Conservation (phyloP, 1,284 basidiomycete species). For the Cutaneotrichosporon cavernicola region DNA sequence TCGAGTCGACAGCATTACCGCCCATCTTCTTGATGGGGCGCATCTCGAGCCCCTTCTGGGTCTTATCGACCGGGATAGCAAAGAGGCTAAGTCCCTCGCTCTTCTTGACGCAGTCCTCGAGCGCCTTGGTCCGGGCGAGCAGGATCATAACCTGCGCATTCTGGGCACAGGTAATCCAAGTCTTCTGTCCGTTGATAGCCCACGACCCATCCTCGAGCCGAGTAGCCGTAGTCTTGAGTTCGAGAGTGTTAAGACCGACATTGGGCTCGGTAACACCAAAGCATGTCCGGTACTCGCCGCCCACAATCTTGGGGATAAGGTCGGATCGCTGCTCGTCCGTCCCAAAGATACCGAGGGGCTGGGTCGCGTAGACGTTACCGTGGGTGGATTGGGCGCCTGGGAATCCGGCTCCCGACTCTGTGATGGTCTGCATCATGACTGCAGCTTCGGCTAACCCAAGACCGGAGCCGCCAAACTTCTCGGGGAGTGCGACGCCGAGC, state of each 20-base stretch:
- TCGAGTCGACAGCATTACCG: conserved; percentile 23
- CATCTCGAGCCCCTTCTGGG: conserved; percentile 18
- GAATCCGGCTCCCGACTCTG: conserved; percentile 25
- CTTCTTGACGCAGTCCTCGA: conserved; percentile 26
- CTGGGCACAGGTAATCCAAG: conserved; percentile 27
- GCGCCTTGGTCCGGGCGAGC: conserved; percentile 27
- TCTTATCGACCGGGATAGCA: conserved; percentile 25
- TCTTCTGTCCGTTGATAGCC: conserved; percentile 27
- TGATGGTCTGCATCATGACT: conserved; percentile 29
- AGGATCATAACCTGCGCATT: conserved; percentile 31
- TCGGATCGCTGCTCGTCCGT: conserved; percentile 22
- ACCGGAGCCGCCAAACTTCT: conserved; percentile 22
- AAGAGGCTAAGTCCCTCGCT: conserved; percentile 22
- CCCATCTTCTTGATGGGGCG: conserved; percentile 22
- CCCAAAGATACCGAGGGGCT: conserved; percentile 25
- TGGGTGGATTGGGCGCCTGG: conserved; percentile 25
- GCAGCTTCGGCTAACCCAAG: conserved; percentile 22
- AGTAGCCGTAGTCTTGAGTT: conserved; percentile 25
- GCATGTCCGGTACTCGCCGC: conserved; percentile 23
- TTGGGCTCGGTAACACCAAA: conserved; percentile 27
- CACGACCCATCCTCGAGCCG: conserved; percentile 19
- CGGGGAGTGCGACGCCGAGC: conserved; percentile 24
- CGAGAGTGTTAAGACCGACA: conserved; percentile 25
- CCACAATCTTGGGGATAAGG: conserved; percentile 25
- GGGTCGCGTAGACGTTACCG: conserved; percentile 26